Conservation (phyloP, 1,284 basidiomycete genomes). For the Apiotrichum laibachii region DNA sequence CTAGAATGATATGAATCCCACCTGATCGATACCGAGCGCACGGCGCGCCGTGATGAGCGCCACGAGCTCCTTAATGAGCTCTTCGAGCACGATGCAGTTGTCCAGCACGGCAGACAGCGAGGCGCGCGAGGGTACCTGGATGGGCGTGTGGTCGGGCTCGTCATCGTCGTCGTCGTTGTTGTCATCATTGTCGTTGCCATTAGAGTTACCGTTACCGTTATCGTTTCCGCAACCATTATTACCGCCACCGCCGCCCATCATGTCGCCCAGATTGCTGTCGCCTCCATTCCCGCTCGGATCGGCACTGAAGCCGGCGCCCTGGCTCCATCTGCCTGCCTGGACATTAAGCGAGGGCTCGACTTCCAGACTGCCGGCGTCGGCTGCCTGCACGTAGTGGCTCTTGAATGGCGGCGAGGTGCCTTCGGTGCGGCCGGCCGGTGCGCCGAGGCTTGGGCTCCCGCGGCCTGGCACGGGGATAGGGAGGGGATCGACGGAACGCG, state of each 20-base stretch:
- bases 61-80: constrained; percentile 88
- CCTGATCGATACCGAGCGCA: constrained; percentile 77
- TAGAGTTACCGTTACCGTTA: constrained; percentile 1
- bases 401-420: constrained; percentile 52
- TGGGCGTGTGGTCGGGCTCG: constrained; percentile 7
- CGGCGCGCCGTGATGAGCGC: constrained; percentile 81
- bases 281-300: too few relatives aligned
- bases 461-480: constrained; percentile 3
- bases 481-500: neutral
- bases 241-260: too few relatives aligned
- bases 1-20: constrained; percentile 28
- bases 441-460: neutral
- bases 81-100: constrained; percentile 92
- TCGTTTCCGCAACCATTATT: neutral
- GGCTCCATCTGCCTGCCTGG: constrained; percentile 61
- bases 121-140: neutral
- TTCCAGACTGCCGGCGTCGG: constrained; percentile 64
- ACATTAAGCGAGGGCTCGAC: constrained; percentile 63
- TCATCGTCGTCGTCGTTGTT: neutral
- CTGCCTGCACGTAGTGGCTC: constrained; percentile 77
- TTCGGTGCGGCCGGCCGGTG: constrained; percentile 5
- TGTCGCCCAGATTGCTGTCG: too few relatives aligned
- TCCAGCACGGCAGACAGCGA: constrained; percentile 65
- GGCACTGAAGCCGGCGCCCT: too few relatives aligned
- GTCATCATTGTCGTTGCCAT: constrained; percentile 12